Conservation (phyloP, 2,329 filamentous ascomycete genomes). For the Pseudocercospora cruenta region DNA sequence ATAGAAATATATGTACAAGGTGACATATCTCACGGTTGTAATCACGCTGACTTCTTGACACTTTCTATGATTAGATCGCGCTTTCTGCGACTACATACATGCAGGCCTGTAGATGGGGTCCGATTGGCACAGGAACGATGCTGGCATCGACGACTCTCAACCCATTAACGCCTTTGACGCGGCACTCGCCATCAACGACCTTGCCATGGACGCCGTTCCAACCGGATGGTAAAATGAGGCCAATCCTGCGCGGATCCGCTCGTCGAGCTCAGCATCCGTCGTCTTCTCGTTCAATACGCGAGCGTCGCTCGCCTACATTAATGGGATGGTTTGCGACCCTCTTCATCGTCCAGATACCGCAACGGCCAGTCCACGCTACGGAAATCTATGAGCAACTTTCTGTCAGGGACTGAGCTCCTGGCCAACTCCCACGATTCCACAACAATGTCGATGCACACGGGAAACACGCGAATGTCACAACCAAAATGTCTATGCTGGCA, state of each 20-base stretch:
- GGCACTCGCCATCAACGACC: constrained; percentile 48
- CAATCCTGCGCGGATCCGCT: constrained; percentile 7
- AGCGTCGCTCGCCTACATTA: neutral
- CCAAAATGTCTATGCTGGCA: no score
- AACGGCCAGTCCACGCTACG: no score
- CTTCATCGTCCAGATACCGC: no score
- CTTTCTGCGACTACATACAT: constrained; percentile 50
- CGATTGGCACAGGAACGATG: constrained; percentile 56
- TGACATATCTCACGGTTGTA: neutral
- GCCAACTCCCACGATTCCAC: no score
- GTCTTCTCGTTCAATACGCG: neutral
- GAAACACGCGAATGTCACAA: no score
- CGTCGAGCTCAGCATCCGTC: constrained; percentile 17
- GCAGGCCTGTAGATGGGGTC: constrained; percentile 59
- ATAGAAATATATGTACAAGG: constrained; percentile 38
- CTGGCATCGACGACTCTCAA: constrained; percentile 59
- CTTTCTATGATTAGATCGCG: constrained; percentile 29
- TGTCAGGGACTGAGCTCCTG: no score
- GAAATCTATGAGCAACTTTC: no score
- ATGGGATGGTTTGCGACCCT: no score
- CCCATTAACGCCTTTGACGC: constrained; percentile 55
- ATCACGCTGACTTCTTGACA: neutral
- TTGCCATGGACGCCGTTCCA: constrained; percentile 31
- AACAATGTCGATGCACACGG: no score
- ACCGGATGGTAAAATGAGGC: constrained; percentile 5